Conservation (phyloP, 2,329 filamentous ascomycete genomes). For the Colletotrichum tropicicola region DNA sequence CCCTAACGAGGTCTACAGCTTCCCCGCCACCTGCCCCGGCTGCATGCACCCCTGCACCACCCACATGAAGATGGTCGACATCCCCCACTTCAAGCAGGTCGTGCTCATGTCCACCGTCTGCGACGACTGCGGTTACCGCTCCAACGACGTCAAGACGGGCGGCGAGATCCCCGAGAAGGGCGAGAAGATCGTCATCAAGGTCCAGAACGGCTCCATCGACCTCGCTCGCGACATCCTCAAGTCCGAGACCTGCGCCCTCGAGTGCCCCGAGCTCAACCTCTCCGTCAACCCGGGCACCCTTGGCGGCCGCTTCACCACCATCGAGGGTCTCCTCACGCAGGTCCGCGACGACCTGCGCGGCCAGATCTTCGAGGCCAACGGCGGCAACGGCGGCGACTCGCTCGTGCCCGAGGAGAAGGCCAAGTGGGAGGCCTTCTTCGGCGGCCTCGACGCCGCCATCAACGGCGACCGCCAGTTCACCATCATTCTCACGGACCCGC, state of each 20-base stretch:
- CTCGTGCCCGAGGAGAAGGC: conserved; percentile 71
- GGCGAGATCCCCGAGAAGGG: conserved; percentile 90
- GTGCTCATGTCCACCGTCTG: conserved; percentile 95
- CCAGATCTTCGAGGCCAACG: conserved; percentile 87
- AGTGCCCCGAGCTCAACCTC: conserved; percentile 87
- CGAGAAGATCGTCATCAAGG: conserved; percentile 80
- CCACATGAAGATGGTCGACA: conserved; percentile 99
- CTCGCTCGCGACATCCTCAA: conserved; percentile 94
- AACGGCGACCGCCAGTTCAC: conserved; percentile 83
- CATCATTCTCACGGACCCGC: conserved; percentile 84
- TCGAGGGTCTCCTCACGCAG: conserved; percentile 92
- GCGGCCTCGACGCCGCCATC: conserved; percentile 78
- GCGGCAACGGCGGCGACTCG: conserved; percentile 77
- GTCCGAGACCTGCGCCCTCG: conserved; percentile 88
- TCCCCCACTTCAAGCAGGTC: conserved; percentile 97
- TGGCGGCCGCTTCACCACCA: conserved; percentile 94
- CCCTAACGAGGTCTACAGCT: conserved; percentile 91
- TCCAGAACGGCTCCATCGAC: conserved; percentile 72
- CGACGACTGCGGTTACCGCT: conserved; percentile 90
- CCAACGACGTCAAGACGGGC: conserved; percentile 97
- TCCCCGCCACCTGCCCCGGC: conserved; percentile 91
- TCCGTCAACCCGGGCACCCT: conserved; percentile 93
- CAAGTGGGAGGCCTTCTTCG: conserved; percentile 86
- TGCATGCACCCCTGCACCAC: conserved; percentile 88
- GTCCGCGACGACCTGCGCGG: conserved; percentile 88